Evolutionary conservation across 2,329 filamentous ascomycete genomes (phyloP).

Genomic region (Ilyonectria sp.): DNA sequence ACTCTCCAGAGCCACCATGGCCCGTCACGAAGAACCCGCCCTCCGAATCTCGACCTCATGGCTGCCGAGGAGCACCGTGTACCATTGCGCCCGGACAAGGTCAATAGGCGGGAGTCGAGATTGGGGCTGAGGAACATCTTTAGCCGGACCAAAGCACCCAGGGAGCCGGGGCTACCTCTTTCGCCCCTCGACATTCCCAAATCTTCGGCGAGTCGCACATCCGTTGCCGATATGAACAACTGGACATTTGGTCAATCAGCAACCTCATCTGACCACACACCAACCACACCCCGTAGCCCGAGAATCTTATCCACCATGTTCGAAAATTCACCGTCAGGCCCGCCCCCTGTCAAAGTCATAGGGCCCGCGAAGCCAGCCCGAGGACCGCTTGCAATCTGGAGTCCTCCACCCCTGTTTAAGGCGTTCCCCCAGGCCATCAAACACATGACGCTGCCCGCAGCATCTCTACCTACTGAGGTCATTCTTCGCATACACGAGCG

Average conservation of each 20-base stretch:
- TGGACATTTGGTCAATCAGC: slow-evolving; percentile 58
- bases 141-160: slow-evolving; percentile 58
- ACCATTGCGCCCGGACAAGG: slow-evolving; percentile 60
- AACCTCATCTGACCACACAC: slow-evolving; percentile 55
- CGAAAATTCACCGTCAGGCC: slow-evolving; percentile 38
- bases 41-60: slow-evolving; percentile 45
- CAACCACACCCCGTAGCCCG: slow-evolving; percentile 45
- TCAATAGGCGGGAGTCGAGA: slow-evolving; percentile 65
- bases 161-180: slow-evolving; percentile 52
- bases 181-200: slow-evolving; percentile 51
- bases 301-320: slow-evolving; percentile 46
- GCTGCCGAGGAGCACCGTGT: slow-evolving; percentile 54
- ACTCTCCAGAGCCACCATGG: slow-evolving; percentile 43
- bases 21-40: slow-evolving; percentile 43
- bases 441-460: slow-evolving; percentile 78
- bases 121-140: slow-evolving; percentile 68
- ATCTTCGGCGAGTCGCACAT: slow-evolving; percentile 60
- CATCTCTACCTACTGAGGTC: slow-evolving; percentile 77
- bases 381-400: slow-evolving; percentile 66
- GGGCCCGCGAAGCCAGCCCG: slow-evolving; percentile 42
- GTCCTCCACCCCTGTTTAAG: slow-evolving; percentile 85
- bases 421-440: slow-evolving; percentile 89
- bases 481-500: slow-evolving; percentile 75
- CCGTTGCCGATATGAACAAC: slow-evolving; percentile 61
- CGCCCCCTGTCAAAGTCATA: slow-evolving; percentile 31